Evolutionary conservation across 2,329 filamentous ascomycete species (phyloP).

Genomic region (Dactylellina sp.): DNA sequence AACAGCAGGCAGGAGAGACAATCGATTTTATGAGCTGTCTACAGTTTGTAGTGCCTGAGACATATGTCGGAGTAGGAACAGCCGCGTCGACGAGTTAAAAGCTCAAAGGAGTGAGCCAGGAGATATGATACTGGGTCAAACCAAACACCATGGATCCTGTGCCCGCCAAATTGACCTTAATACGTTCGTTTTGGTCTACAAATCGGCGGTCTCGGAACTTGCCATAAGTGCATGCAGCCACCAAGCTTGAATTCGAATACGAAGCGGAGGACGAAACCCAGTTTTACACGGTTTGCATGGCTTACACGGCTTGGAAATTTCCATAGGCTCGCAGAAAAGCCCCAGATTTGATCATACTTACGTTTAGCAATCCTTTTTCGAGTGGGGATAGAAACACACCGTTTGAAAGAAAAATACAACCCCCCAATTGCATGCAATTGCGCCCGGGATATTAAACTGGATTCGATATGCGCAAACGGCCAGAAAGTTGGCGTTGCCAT

Average conservation of each 20-base stretch:
- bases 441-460: slow-evolving; percentile 5
- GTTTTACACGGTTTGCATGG: background rate
- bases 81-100: no score
- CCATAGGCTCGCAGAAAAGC: background rate
- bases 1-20: no score
- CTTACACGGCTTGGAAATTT: background rate
- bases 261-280: background rate
- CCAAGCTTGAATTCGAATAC: background rate
- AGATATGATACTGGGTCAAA: no score
- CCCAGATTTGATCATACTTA: background rate
- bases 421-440: no score
- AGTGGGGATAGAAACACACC: no score
- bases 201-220: background rate
- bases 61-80: no score
- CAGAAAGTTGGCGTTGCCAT: slow-evolving; percentile 31
- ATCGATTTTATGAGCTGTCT: no score
- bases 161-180: no score
- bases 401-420: no score
- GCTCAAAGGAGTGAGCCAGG: no score
- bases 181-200: background rate
- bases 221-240: slow-evolving; percentile 8
- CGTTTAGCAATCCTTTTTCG: background rate
- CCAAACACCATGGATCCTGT: no score
- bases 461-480: slow-evolving; percentile 27
- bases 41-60: no score